These are phyloP conservation scores for Tylopilus subfusipes DNA, from an alignment of 768 basidiomycete genomes.

Conservation along the genomic window DNA sequence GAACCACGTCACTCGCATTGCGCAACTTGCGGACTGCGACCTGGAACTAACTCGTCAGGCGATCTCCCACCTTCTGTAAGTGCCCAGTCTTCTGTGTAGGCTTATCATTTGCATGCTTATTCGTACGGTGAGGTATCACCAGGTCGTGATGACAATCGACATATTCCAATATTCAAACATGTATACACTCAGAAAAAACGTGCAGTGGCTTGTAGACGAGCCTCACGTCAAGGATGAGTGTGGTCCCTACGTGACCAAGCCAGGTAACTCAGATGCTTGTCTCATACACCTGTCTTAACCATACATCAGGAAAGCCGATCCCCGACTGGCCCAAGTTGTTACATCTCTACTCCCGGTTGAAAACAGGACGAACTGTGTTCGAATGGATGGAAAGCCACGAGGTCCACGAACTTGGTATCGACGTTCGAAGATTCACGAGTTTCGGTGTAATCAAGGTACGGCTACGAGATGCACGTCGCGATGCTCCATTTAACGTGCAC, in stretches of 20 bases:
- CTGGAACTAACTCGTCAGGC: slow-evolving; percentile 77
- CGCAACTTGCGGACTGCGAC: slow-evolving; percentile 88
- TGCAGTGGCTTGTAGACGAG: slow-evolving; percentile 86
- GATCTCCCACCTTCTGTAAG: slow-evolving; percentile 88
- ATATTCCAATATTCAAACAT: slow-evolving; percentile 98
- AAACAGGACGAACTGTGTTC: slow-evolving; percentile 75
- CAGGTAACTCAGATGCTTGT: slow-evolving; percentile 40
- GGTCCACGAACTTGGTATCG: slow-evolving; percentile 72
- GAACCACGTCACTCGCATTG: slow-evolving; percentile 88
- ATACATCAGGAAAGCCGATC: slow-evolving; percentile 45
- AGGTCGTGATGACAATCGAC: slow-evolving; percentile 94
- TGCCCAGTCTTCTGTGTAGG: neutral
- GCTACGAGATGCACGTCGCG: neutral
- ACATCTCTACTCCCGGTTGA: slow-evolving; percentile 81
- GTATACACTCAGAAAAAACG: slow-evolving; percentile 85
- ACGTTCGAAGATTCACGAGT: slow-evolving; percentile 90
- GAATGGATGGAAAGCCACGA: slow-evolving; percentile 85
- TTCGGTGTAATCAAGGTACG: slow-evolving; percentile 94
- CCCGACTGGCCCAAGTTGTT: slow-evolving; percentile 88
- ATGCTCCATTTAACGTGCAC: neutral
- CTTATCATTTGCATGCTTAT: slow-evolving; percentile 1
- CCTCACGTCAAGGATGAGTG: slow-evolving; percentile 85
- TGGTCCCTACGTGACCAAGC: slow-evolving; percentile 83
- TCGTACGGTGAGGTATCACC: slow-evolving; percentile 70
- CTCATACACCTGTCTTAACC: slow-evolving; percentile 1